A percentile compares a stretch with the other conserved stretches of the same genome.
Evolutionary conservation across 192 early-diverging fungal species (phyloP).

Genomic region (Rhizoclosmatium sp.): DNA sequence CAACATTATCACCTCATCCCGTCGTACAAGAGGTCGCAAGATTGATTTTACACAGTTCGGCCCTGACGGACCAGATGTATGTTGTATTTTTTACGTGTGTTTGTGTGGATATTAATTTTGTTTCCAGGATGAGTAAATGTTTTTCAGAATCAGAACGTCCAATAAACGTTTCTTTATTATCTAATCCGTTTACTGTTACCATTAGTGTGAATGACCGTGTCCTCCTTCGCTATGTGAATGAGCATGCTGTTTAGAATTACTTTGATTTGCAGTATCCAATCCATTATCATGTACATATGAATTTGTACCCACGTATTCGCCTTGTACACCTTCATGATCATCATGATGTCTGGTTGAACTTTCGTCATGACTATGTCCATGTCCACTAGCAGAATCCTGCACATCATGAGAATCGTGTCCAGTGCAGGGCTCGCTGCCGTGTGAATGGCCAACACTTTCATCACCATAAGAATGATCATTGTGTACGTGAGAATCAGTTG

Average conservation of each 20-base stretch:
- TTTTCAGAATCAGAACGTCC: too few relatives aligned
- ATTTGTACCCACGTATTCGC: not conserved
- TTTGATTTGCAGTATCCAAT: not conserved
- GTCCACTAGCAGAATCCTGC: too few relatives aligned
- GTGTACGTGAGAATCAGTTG: not conserved
- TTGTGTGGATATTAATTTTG: not conserved
- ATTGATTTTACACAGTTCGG: slow-evolving; percentile 79
- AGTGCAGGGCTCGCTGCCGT: too few relatives aligned
- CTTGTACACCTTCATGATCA: not conserved
- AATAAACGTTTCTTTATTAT: not conserved
- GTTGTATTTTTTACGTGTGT: not conserved
- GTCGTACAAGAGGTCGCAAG: slow-evolving; percentile 75
- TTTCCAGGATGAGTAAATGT: too few relatives aligned
- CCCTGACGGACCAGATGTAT: slow-evolving; percentile 51
- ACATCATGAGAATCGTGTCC: too few relatives aligned
- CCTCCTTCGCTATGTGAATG: slow-evolving; percentile 1
- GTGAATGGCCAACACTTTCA: not conserved
- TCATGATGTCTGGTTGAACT: too few relatives aligned
- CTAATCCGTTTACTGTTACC: not conserved
- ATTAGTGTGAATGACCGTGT: not conserved
- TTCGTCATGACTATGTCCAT: too few relatives aligned
- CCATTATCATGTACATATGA: not conserved
- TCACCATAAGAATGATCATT: not conserved
- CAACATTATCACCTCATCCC: slow-evolving; percentile 68
- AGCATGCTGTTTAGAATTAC: not conserved